These are phyloP conservation scores for Gentiana macrophylla DNA, from an alignment of 257 asterid genomes.

Conservation along the genomic window DNA sequence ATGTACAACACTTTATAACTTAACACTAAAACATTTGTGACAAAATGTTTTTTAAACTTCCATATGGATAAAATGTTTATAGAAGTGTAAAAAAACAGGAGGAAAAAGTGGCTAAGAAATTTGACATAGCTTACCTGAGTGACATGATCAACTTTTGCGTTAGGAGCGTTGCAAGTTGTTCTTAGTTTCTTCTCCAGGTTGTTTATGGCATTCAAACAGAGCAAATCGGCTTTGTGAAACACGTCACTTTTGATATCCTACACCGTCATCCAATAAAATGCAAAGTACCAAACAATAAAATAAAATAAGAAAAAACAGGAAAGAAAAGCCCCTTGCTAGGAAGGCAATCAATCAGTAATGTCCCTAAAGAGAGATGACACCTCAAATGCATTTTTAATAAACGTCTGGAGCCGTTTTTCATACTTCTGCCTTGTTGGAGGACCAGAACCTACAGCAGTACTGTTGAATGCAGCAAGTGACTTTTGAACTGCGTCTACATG, in stretches of 20 bases:
- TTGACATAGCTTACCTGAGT: slow-evolving; percentile 45
- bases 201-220: slow-evolving; percentile 60
- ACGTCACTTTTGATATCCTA: slow-evolving; percentile 91
- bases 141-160: slow-evolving; percentile 62
- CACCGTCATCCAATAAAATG: slow-evolving; percentile 17
- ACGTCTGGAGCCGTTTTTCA: slow-evolving; percentile 75
- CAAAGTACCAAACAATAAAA: slow-evolving; percentile 4
- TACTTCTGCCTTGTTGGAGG: slow-evolving; percentile 53
- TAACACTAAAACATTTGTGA: no score
- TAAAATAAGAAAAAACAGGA: slow-evolving; percentile 1
- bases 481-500: slow-evolving; percentile 85
- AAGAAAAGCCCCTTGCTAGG: not conserved
- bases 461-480: slow-evolving; percentile 63
- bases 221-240: slow-evolving; percentile 77
- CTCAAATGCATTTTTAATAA: slow-evolving; percentile 87
- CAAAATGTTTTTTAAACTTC: no score
- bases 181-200: slow-evolving; percentile 86
- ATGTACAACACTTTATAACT: not conserved
- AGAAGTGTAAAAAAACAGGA: no score
- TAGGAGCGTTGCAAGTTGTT: slow-evolving; percentile 74
- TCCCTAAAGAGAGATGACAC: slow-evolving; percentile 20
- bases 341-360: no score
- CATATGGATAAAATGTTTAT: no score
- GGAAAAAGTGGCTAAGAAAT: not conserved
- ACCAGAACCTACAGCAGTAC: slow-evolving; percentile 90